These are phyloP conservation scores for Penicillium sp. DNA, from an alignment of 2,329 filamentous ascomycete genomes.

Conservation along the genomic window DNA sequence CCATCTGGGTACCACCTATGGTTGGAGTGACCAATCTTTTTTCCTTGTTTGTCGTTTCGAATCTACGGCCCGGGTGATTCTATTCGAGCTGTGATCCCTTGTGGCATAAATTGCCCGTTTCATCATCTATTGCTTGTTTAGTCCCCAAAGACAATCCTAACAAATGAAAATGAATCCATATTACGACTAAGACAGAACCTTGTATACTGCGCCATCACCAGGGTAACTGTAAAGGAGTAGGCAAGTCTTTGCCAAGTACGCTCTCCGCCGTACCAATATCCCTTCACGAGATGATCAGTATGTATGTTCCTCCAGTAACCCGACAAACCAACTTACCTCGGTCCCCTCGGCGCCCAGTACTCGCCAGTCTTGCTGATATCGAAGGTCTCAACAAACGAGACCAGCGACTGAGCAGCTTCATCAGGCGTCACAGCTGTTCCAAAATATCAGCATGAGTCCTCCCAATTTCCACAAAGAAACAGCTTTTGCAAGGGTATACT, in stretches of 20 bases:
- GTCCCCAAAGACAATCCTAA: too few relatives aligned
- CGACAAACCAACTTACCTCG: slow-evolving; percentile 56
- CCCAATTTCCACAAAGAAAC: not conserved
- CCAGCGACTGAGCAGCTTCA: slow-evolving; percentile 67
- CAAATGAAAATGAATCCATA: not conserved
- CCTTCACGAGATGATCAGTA: slow-evolving; percentile 44
- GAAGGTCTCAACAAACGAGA: slow-evolving; percentile 67
- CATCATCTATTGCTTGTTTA: too few relatives aligned
- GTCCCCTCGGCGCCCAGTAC: slow-evolving; percentile 75
- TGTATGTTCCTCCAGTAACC: slow-evolving; percentile 8
- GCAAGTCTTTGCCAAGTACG: slow-evolving; percentile 65
- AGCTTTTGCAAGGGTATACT: slow-evolving; percentile 28
- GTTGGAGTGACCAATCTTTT: not conserved
- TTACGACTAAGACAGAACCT: not conserved
- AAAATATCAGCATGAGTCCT: not conserved
- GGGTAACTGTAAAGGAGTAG: slow-evolving; percentile 70
- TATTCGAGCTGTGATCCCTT: not conserved
- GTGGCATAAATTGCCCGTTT: not conserved
- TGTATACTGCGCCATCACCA: slow-evolving; percentile 56
- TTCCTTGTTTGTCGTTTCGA: not conserved
- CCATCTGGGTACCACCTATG: not conserved
- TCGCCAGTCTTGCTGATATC: slow-evolving; percentile 71
- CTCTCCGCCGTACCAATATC: slow-evolving; percentile 73
- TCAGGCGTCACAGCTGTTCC: slow-evolving; percentile 68
- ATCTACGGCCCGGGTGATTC: not conserved